Evolutionary conservation across 78 protist species (phyloP), one percentile per base, ranked within the genome.

Genomic region (Cavenderia fasciculata): DNA sequence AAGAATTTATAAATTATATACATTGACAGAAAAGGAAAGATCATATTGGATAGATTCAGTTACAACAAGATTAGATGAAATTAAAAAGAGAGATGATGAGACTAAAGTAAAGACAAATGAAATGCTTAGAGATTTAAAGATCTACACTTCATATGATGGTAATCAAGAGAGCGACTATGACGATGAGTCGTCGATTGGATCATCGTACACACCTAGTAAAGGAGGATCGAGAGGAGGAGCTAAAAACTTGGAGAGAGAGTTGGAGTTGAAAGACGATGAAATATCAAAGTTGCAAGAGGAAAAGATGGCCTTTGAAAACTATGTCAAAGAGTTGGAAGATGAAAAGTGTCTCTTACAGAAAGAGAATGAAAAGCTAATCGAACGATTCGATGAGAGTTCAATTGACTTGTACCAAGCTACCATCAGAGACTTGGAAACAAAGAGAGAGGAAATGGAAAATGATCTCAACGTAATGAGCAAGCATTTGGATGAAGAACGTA

Each of bases 21-120:
- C 72, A 27, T 29, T 1, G 23, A 59, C 29, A 19, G 86, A 75
- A 59, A 27, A 62, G 33, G 86, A 75, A 8, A 75, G 86, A 46
- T 59, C 59, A 11, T 75, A 59, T 75, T 75, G 86, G 86, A 75
- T 75, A 25, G 86, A 75, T 10, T 69, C 63, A n/a, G 59, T 75
- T 18, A 31, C 72, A 27, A 56, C 70, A 8, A 56, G 40, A 19
- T 52, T 54, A 2, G 52, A 49, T 33, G 10, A n/a, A n/a, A 4
- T 72, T 1, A 54, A n/a, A 44, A 68, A 68, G 56, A 68, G 18
- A 27, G 56, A n/a, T 5, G 74, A 68, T 11, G 71, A 62, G 10
- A 4, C 3, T 38, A 62, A 23, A 59, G 18, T 7, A 59, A 59
- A 59, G 14, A 11, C 66, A 59, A 6, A 2, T 21, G 66, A 5